Evolutionary conservation across 345 rosid genomes (phyloP).

Genomic region (Odontarrhena argentea): DNA sequence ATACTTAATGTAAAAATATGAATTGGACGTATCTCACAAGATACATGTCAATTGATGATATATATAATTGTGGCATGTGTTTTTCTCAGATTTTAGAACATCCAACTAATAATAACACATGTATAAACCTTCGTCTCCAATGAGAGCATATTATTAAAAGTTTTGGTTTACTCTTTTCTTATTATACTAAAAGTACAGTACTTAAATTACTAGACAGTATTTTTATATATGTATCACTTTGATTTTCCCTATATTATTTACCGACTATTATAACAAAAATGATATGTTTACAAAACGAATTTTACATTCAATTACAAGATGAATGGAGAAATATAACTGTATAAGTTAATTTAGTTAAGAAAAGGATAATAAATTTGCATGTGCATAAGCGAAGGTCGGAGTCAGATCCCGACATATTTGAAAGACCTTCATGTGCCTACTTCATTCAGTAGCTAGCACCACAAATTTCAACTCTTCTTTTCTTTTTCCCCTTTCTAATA

Average conservation of each 20-base stretch:
- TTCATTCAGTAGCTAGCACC: conserved; percentile 36
- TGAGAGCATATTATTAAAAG: background rate
- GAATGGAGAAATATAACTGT: background rate
- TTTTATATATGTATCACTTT: background rate
- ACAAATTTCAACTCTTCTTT: conserved; percentile 15
- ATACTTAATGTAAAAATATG: background rate
- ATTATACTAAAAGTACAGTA: background rate
- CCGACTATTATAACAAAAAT: background rate
- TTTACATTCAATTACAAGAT: background rate
- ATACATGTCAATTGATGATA: conserved; percentile 12
- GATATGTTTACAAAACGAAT: background rate
- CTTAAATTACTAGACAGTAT: background rate
- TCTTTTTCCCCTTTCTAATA: conserved; percentile 2
- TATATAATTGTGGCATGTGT: conserved; percentile 8
- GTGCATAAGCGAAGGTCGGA: conserved; percentile 29
- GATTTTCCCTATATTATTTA: background rate
- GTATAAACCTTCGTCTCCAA: background rate
- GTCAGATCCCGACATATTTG: conserved; percentile 30
- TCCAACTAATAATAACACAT: conserved; percentile 16
- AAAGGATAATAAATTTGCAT: conserved; percentile 27
- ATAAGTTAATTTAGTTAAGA: conserved; percentile 2
- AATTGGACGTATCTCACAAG: conserved; percentile 5
- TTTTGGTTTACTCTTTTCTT: background rate
- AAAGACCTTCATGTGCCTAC: conserved; percentile 39
- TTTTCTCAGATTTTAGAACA: conserved; percentile 5